phyloP scores from a whole-genome alignment of 345 rosid species.

The Ailanthus altissimus region DNA sequence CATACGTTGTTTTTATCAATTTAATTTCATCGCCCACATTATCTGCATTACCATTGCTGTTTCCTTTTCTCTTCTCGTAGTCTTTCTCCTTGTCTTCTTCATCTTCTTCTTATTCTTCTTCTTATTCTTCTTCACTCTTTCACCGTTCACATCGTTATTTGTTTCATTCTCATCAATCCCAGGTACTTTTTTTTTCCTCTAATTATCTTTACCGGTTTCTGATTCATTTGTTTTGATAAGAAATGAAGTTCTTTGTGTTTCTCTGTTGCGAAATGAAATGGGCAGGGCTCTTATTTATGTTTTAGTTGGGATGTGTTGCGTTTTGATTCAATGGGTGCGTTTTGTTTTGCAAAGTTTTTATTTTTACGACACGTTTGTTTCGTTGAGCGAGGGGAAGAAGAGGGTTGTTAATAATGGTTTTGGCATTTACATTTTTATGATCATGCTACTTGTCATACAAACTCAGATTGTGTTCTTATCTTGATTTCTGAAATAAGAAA shows the following conservation, averaged over 20 bases:
- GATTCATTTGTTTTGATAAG: background rate
- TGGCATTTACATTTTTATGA: background rate
- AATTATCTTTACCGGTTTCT: background rate
- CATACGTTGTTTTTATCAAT: constrained; percentile 2
- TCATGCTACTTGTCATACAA: background rate
- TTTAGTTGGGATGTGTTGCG: background rate
- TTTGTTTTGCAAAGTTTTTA: background rate
- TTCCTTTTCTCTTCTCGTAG: constrained; percentile 14
- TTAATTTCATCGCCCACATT: background rate
- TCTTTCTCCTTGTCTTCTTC: background rate
- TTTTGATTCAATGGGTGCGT: background rate
- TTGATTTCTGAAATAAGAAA: background rate
- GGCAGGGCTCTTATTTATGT: background rate
- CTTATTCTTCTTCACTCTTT: background rate
- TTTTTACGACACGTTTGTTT: background rate
- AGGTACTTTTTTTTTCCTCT: constrained; percentile 8
- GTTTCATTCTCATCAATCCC: background rate
- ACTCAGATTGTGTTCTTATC: background rate
- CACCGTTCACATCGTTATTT: background rate
- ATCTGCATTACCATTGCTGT: background rate
- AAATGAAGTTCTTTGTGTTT: no score
- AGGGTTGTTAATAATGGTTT: background rate
- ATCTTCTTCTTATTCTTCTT: background rate
- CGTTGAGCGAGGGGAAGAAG: background rate
- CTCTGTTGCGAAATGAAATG: no score